phyloP scores from a whole-genome alignment of 23 red algal species.

The Pyropia haitanensis region DNA sequence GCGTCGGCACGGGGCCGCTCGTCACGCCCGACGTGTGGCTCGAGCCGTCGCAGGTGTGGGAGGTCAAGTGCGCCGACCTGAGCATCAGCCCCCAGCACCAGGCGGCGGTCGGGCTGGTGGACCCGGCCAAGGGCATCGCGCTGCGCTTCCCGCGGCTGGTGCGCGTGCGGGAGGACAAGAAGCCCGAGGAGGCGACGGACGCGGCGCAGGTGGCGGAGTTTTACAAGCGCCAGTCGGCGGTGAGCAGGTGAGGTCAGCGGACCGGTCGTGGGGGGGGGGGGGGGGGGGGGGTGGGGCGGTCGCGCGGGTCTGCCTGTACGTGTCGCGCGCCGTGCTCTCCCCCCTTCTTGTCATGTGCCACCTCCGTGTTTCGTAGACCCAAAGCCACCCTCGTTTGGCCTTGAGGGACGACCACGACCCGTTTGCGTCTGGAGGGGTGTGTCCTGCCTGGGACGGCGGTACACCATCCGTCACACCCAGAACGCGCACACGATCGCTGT shows the following conservation, averaged over 20 bases:
- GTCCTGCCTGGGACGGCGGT: too few species aligned
- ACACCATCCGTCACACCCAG: too few species aligned
- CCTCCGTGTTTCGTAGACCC: too few species aligned
- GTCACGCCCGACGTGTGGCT: constrained; percentile 85
- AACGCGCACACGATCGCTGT: too few species aligned
- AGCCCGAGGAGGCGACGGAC: constrained; percentile 61
- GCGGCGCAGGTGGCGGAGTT: constrained; percentile 78
- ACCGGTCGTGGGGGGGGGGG: too few species aligned
- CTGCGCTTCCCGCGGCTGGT: constrained; percentile 86
- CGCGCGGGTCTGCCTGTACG: too few species aligned
- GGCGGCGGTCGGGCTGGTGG: constrained; percentile 57
- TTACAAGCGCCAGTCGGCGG: constrained; percentile 56
- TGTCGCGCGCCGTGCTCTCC: too few species aligned
- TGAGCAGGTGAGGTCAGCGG: constrained; percentile 5
- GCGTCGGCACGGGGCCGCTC: constrained; percentile 2
- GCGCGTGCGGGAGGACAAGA: constrained; percentile 79
- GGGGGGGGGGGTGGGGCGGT: too few species aligned
- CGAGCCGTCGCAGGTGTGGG: constrained; percentile 87
- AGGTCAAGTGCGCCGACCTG: constrained; percentile 81
- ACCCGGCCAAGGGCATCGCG: constrained; percentile 66
- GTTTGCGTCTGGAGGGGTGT: too few species aligned
- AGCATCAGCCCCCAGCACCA: constrained; percentile 68
- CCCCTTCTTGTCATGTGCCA: too few species aligned
- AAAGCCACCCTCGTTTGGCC: too few species aligned
- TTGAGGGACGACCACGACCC: too few species aligned